Evolutionary conservation across 2,329 filamentous ascomycete species (phyloP), one percentile per base, ranked within the genome.

Genomic region (Ophiognomonia clavigignenti-juglandacearum): DNA sequence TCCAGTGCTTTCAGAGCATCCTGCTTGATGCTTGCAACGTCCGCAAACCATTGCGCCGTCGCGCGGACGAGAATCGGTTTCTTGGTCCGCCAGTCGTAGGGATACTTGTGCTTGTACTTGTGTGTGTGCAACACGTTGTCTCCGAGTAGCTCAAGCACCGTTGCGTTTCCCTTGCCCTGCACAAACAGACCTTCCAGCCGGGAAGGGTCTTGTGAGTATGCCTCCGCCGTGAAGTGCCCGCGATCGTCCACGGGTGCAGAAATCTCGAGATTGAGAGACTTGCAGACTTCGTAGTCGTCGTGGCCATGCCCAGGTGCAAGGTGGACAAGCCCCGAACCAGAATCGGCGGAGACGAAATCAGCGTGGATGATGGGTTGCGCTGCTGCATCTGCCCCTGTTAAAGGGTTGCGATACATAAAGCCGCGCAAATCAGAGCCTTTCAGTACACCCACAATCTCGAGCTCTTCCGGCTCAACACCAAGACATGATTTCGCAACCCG

Each of bases 81-180:
- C 66, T 97, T 98, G 0, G 92, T 95, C 45, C 93, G 80, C 93
- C 93, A 98, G 67, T 98, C 93, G 57, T 97, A 96, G 0, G 93
- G 93, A 62, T 97, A 97, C 65, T 96, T 97, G 72, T 98, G 93
- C 43, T 75, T 76, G 61, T 92, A 85, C 47, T 74, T 74, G 56
- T 95, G 85, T 4, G 77, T 78, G 32, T 77, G 75, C 34, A 96
- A 69, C 4, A 97, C 77, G 51, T 82, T 71, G 0, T 75, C 70
- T 22, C 73, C 69, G 3, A 96, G 71, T 42, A 93, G 72, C 1
- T 83, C 72, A 27, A 97, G 64, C 1, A 96, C 83, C 4, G 8
- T 50, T n/a, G 50, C 32, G 8, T 48, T 44, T 16, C 57, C 59
- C 4, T 47, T 55, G 2, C 50, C 52, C 40, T 57, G 55, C 11